Evolutionary conservation across 495 filamentous ascomycete genomes (phyloP).

Genomic region (Apiosordaria backusii): DNA sequence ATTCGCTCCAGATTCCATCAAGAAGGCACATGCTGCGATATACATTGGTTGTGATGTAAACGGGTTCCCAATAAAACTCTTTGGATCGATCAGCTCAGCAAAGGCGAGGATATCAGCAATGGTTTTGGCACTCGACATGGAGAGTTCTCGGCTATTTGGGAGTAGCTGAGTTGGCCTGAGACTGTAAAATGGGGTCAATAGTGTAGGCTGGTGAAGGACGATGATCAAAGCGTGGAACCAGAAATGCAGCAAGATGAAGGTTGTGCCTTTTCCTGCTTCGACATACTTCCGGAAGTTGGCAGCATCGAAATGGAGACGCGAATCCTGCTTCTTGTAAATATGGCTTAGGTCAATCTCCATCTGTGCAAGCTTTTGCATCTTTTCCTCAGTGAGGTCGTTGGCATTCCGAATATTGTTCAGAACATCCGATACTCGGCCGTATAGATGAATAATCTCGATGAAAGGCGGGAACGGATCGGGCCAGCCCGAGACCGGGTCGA

Average conservation of each 20-base stretch:
- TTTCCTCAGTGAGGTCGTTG: conserved; percentile 69
- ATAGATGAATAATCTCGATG: conserved; percentile 78
- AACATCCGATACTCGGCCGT: conserved; percentile 75
- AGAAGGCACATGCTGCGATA: conserved; percentile 80
- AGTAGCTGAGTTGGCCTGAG: conserved; percentile 59
- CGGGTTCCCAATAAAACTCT: conserved; percentile 77
- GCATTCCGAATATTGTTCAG: conserved; percentile 77
- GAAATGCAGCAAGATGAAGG: conserved; percentile 83
- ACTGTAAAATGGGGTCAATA: conserved; percentile 72
- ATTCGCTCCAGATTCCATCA: conserved; percentile 71
- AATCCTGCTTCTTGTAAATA: conserved; percentile 73
- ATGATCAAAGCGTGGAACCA: conserved; percentile 89
- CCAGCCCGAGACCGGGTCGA: conserved; percentile 59
- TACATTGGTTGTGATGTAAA: conserved; percentile 90
- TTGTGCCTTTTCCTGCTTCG: conserved; percentile 71
- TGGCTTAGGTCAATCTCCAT: conserved; percentile 76
- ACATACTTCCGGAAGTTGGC: conserved; percentile 75
- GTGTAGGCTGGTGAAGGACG: conserved; percentile 74
- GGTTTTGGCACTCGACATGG: conserved; percentile 84
- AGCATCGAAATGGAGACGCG: conserved; percentile 71
- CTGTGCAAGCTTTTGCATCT: conserved; percentile 59
- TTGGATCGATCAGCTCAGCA: conserved; percentile 72
- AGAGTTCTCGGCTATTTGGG: conserved; percentile 72
- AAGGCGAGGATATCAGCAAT: conserved; percentile 82
- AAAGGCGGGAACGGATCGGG: conserved; percentile 74